Percentiles rank a stretch among this genome's conserved stretches.
Evolutionary conservation across 2,329 filamentous ascomycete genomes (phyloP).

Genomic region (Chalaropsis thielavioides): DNA sequence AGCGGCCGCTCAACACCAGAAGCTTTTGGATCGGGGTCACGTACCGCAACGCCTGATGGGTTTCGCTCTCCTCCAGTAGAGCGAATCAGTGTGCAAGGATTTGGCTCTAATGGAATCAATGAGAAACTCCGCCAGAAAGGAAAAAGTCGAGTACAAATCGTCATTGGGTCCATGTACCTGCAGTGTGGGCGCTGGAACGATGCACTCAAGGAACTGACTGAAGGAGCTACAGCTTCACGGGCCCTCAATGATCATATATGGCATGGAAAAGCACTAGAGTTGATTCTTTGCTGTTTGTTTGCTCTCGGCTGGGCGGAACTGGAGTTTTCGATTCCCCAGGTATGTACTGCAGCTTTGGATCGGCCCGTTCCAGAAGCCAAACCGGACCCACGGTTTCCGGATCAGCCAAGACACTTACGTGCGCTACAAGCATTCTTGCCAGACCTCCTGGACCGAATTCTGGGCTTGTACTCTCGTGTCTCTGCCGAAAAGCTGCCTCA

Average conservation of each 20-base stretch:
- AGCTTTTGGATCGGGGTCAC: conserved; percentile 20
- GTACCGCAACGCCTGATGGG: conserved; percentile 30
- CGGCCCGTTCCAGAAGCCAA: conserved; percentile 29
- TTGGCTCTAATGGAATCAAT: conserved; percentile 54
- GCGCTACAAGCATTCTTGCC: conserved; percentile 48
- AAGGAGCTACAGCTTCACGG: conserved; percentile 63
- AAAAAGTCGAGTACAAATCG: conserved; percentile 61
- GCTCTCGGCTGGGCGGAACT: conserved; percentile 72
- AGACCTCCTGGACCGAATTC: conserved; percentile 59
- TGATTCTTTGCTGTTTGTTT: conserved; percentile 67
- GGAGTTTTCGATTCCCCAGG: conserved; percentile 60
- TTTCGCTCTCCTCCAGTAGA: conserved; percentile 39
- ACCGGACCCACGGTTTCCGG: conserved; percentile 25
- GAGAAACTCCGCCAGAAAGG: conserved; percentile 70
- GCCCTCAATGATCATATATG: conserved; percentile 84
- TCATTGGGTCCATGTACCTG: conserved; percentile 74
- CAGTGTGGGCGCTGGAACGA: conserved; percentile 83
- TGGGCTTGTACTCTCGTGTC: conserved; percentile 58
- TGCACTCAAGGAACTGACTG: conserved; percentile 67
- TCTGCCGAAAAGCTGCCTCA: conserved; percentile 57
- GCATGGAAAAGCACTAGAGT: conserved; percentile 89
- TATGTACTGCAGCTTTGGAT: conserved; percentile 40
- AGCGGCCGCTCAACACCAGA: conserved; percentile 34
- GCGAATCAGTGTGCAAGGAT: conserved; percentile 52
- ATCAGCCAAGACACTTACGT: conserved; percentile 39